phyloP scores from a whole-genome alignment of 495 filamentous ascomycete genomes.

The Podospora pseudopauciseta region DNA sequence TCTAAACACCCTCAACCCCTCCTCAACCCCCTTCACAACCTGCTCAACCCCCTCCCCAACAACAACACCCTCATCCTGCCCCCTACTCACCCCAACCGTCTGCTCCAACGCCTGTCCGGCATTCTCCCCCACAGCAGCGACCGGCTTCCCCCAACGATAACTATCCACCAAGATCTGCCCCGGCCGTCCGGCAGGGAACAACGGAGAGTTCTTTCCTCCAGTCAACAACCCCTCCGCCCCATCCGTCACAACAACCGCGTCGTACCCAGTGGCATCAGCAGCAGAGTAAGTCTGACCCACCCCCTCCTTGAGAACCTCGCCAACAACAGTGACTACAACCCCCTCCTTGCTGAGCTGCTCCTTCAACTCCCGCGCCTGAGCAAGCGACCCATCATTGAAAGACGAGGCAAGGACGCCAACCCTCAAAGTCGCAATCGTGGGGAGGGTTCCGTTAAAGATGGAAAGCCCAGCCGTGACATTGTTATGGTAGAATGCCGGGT shows the following conservation, averaged over 20 bases:
- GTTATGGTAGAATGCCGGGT: slow-evolving; percentile 64
- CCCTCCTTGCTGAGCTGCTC: slow-evolving; percentile 43
- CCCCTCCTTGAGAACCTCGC: slow-evolving; percentile 52
- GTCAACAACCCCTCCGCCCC: slow-evolving; percentile 56
- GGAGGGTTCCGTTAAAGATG: slow-evolving; percentile 55
- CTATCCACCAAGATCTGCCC: slow-evolving; percentile 62
- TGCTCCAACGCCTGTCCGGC: slow-evolving; percentile 37
- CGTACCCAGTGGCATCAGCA: slow-evolving; percentile 67
- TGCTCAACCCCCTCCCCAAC: slow-evolving; percentile 30
- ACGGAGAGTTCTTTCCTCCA: slow-evolving; percentile 35
- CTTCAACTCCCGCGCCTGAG: slow-evolving; percentile 48
- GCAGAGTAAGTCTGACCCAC: slow-evolving; percentile 68
- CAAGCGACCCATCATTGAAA: slow-evolving; percentile 35
- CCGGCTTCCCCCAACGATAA: slow-evolving; percentile 70
- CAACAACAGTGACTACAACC: slow-evolving; percentile 59
- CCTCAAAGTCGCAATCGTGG: slow-evolving; percentile 59
- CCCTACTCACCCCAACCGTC: slow-evolving; percentile 38
- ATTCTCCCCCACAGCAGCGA: slow-evolving; percentile 55
- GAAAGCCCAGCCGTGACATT: slow-evolving; percentile 63
- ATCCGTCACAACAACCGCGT: slow-evolving; percentile 61
- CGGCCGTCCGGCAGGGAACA: slow-evolving; percentile 63
- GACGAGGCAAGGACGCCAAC: slow-evolving; percentile 62
- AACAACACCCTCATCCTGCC: slow-evolving; percentile 52
- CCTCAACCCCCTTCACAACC: slow-evolving; percentile 50
- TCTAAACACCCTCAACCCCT: slow-evolving; percentile 63